A percentile compares a stretch with the other conserved stretches of the same genome.
Evolutionary conservation across 352 stramenopile genomes (phyloP).

Genomic region (Pythium angustatum): DNA sequence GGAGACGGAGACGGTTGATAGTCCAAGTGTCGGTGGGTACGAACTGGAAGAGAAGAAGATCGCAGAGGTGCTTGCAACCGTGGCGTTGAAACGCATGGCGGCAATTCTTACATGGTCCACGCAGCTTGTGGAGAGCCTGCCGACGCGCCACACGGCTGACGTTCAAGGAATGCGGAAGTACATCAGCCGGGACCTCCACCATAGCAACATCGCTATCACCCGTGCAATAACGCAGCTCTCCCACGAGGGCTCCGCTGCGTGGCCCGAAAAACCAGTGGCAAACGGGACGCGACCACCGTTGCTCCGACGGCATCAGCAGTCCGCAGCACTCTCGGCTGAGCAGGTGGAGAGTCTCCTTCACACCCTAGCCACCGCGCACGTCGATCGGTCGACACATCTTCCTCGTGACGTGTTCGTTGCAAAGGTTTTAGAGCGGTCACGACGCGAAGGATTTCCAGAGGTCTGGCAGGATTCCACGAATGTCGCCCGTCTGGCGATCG

Average conservation of each 20-base stretch:
- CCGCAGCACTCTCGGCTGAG: background rate
- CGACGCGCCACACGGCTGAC: background rate
- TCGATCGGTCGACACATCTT: background rate
- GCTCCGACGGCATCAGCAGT: constrained; percentile 8
- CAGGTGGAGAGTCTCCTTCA: constrained; percentile 3
- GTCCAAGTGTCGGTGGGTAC: background rate
- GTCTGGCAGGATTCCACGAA: constrained; percentile 38
- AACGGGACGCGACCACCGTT: background rate
- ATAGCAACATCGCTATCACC: constrained; percentile 4
- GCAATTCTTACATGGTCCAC: constrained; percentile 11
- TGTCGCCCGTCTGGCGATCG: constrained; percentile 39
- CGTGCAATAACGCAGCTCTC: constrained; percentile 5
- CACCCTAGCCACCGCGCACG: background rate
- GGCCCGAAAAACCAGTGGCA: background rate
- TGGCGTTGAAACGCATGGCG: background rate
- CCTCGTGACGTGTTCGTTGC: constrained; percentile 38
- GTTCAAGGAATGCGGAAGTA: constrained; percentile 15
- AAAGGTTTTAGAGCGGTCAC: constrained; percentile 36
- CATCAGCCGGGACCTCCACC: constrained; percentile 9
- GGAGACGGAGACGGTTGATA: background rate
- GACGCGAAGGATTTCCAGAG: constrained; percentile 35
- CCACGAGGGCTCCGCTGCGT: background rate
- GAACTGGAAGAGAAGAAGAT: constrained; percentile 2
- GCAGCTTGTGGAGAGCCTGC: constrained; percentile 7
- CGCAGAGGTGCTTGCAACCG: background rate